Base-by-base conservation (phyloP, 1,139 yeast genomes). In the Martiniozyma asiatica region DNA sequence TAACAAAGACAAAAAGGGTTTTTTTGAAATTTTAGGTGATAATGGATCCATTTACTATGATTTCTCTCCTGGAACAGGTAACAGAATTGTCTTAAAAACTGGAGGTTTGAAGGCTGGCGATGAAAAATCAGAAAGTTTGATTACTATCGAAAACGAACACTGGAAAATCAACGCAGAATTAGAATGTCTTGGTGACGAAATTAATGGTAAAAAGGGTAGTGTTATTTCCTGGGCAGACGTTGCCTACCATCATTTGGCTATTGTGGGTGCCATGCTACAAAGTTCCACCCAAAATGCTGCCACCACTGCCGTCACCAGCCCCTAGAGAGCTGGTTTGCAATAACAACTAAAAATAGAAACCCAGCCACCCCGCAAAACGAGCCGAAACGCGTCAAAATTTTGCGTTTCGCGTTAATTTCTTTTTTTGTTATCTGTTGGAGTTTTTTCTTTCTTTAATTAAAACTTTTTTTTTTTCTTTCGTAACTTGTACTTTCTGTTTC, bases 161-260 rank as follows among this genome's bases (percentile, higher is more conserved):
- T 69, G 73, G 38, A 80, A 81, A 39, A 71, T 76, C 15, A 63
- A 59, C 24, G 66, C 62, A 25, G 97, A 87, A 56, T 81, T 85
- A 46, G 61, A 62, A 42, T 77, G 79, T 54, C 74, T 85, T 48
- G 74, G 73, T 35, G 73, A 76, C 33, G 85, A 93, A 12, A 73
- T 84, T 16, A 45, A 47, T 11, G 71, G 74, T 38, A 84, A 82
- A 52, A 79, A 78, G 56, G 51, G 63, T 2, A 42, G 66, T 34
- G 56, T 81, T 31, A 58, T 56, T 25, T 69, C 75, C 22, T 63
- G 74, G 12, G 93, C 94, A 14, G 74, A 69, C 39, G 66, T 63
- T 39, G 85, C 93, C 8, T 85, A 79, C 73, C 95, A 85, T 55
- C 96, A 87, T 53, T 71, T 85, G 55, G 94, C 95, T 8, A 69